phyloP scores from a whole-genome alignment of 2,329 filamentous ascomycete species.

The Amphichorda felina region DNA sequence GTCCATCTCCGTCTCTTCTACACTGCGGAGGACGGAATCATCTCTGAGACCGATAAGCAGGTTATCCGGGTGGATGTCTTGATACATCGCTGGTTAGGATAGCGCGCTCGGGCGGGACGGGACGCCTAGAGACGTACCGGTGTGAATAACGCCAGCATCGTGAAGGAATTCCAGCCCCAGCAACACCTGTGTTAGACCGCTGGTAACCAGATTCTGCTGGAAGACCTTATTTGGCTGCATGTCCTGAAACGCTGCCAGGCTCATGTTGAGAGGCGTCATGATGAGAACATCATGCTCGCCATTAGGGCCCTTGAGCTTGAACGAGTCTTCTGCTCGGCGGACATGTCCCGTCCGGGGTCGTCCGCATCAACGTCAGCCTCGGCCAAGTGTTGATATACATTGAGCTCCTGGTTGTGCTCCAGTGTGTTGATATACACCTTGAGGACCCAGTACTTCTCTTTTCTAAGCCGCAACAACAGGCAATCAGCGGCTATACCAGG shows the following conservation, averaged over 20 bases:
- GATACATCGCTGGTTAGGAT: slow-evolving; percentile 2
- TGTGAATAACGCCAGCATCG: slow-evolving; percentile 13
- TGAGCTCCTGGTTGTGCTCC: slow-evolving; percentile 15
- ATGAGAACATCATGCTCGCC: slow-evolving; percentile 20
- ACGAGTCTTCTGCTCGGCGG: slow-evolving; percentile 20
- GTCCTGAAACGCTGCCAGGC: slow-evolving; percentile 19
- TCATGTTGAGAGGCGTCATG: slow-evolving; percentile 24
- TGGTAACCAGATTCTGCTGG: slow-evolving; percentile 11
- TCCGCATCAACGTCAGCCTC: slow-evolving; percentile 8
- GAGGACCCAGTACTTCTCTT: slow-evolving; percentile 9
- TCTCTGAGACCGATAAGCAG: slow-evolving; percentile 20
- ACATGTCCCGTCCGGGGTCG: slow-evolving; percentile 17
- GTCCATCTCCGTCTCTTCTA: slow-evolving; percentile 18
- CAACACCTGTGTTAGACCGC: slow-evolving; percentile 11
- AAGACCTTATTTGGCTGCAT: slow-evolving; percentile 13
- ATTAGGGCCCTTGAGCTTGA: slow-evolving; percentile 15
- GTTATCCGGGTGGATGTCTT: slow-evolving; percentile 23
- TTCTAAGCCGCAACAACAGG: too few species aligned
- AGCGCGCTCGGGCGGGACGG: not conserved
- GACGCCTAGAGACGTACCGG: slow-evolving; percentile 8
- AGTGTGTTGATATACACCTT: slow-evolving; percentile 20
- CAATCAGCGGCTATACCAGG: too few species aligned
- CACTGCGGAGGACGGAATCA: slow-evolving; percentile 13
- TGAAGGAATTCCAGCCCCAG: slow-evolving; percentile 13
- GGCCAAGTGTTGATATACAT: slow-evolving; percentile 15